Conservation (phyloP, 495 filamentous ascomycete genomes). For the Thermochaetoides thermophila region DNA sequence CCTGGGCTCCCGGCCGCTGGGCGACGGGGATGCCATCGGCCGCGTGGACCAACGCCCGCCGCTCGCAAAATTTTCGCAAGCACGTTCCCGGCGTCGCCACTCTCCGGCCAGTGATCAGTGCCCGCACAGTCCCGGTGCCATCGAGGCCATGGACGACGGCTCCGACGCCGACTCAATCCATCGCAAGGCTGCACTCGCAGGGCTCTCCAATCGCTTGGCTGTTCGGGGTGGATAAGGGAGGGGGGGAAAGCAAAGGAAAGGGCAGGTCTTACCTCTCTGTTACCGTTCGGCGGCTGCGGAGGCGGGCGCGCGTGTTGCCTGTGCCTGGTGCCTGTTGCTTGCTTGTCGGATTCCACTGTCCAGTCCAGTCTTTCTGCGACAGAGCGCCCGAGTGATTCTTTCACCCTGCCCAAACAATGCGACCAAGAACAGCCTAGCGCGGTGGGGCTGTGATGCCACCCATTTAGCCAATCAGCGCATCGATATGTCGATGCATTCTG, state of each 20-base stretch:
- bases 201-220: conserved; percentile 16
- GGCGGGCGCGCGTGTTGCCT: conserved; percentile 16
- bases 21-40: conserved; percentile 9
- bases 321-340: no score
- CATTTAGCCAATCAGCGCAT: conserved; percentile 8
- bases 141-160: conserved; percentile 12
- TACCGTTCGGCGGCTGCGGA: conserved; percentile 12
- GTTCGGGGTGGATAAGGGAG: conserved; percentile 20
- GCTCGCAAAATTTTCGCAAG: conserved; percentile 21
- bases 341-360: conserved; percentile 22
- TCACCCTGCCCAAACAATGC: conserved; percentile 14
- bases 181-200: conserved; percentile 18
- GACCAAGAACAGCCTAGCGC: conserved; percentile 10
- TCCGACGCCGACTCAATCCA: conserved; percentile 10
- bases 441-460: conserved; percentile 9
- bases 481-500: conserved; percentile 3
- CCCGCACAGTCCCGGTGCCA: conserved; percentile 13
- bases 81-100: conserved; percentile 10
- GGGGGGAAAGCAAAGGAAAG: conserved; percentile 19
- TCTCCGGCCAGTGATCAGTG: conserved; percentile 12
- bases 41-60: conserved; percentile 11
- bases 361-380: conserved; percentile 10
- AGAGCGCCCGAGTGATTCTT: conserved; percentile 16
- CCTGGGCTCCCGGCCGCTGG: conserved; percentile 2
- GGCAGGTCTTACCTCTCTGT: conserved; percentile 27